Conservation (phyloP, 2,329 filamentous ascomycete species). For the Knoxdaviesia proteae region DNA sequence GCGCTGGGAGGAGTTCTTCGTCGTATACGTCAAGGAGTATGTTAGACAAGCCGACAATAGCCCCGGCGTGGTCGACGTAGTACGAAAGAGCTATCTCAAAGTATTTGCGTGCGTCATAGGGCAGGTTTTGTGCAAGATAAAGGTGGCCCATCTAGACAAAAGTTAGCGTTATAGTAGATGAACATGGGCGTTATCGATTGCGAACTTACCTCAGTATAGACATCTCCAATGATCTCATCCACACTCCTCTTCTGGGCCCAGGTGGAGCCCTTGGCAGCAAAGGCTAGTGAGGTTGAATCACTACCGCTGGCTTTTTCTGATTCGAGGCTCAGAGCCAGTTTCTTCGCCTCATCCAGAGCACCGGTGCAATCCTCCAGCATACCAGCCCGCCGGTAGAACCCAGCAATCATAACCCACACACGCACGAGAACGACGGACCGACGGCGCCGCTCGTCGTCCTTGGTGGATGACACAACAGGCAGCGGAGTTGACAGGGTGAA, state of each 20-base stretch:
- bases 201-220: conserved; percentile 53
- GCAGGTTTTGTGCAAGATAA: conserved; percentile 35
- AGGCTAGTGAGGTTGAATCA: conserved; percentile 27
- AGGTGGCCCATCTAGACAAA: conserved; percentile 42
- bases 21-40: conserved; percentile 73
- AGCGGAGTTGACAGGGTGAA: conserved; percentile 25
- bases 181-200: background rate
- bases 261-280: conserved; percentile 39
- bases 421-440: conserved; percentile 40
- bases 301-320: conserved; percentile 37
- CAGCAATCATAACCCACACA: conserved; percentile 79
- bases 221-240: conserved; percentile 68
- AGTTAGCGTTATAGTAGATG: conserved; percentile 10
- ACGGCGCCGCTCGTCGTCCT: conserved; percentile 28
- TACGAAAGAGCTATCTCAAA: conserved; percentile 72
- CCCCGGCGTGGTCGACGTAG: conserved; percentile 57
- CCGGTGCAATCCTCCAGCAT: conserved; percentile 63
- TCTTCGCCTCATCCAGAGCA: conserved; percentile 62
- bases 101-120: conserved; percentile 49
- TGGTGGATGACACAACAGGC: conserved; percentile 32
- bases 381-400: conserved; percentile 65
- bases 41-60: conserved; percentile 64
- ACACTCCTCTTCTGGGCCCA: conserved; percentile 70
- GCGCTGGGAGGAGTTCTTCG: conserved; percentile 39
- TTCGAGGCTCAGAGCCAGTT: conserved; percentile 54